A percentile compares a stretch with the other conserved stretches of the same genome.
Conservation (phyloP, 75 land plant genomes). For the Cunninghamia lanceolata region DNA sequence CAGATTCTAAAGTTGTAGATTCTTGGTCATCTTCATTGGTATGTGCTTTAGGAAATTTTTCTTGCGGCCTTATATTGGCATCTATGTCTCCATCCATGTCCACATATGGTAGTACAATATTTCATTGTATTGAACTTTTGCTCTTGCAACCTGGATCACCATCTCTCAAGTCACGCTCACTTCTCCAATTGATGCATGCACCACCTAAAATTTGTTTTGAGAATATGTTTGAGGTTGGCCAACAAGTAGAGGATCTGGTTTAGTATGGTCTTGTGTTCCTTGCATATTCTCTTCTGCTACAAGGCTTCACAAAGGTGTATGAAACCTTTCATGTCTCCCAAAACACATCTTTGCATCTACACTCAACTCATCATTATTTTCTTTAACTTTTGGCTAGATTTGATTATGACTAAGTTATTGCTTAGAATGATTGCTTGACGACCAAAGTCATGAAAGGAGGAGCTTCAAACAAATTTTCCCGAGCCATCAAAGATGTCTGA, state of each 20-base stretch:
- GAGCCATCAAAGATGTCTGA: background rate
- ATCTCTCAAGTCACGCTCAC: background rate
- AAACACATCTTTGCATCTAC: background rate
- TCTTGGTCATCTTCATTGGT: background rate
- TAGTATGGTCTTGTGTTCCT: background rate
- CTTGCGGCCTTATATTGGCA: background rate
- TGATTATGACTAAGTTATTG: background rate
- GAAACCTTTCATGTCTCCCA: background rate
- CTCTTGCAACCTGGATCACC: background rate
- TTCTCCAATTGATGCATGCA: background rate
- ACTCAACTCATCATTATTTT: background rate
- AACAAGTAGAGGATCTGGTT: background rate
- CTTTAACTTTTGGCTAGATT: background rate
- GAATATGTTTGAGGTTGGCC: background rate
- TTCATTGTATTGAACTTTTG: background rate
- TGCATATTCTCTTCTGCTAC: background rate
- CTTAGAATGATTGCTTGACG: background rate
- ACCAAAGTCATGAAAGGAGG: constrained; percentile 7
- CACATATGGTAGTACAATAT: background rate
- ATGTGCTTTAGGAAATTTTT: background rate
- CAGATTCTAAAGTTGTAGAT: background rate
- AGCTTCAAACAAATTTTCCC: background rate
- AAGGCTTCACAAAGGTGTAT: background rate
- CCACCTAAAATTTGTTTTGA: background rate
- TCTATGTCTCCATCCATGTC: background rate